Evolutionary conservation across 1,284 basidiomycete genomes (phyloP).

Genomic region (Cutaneotrichosporon cyanovorans): DNA sequence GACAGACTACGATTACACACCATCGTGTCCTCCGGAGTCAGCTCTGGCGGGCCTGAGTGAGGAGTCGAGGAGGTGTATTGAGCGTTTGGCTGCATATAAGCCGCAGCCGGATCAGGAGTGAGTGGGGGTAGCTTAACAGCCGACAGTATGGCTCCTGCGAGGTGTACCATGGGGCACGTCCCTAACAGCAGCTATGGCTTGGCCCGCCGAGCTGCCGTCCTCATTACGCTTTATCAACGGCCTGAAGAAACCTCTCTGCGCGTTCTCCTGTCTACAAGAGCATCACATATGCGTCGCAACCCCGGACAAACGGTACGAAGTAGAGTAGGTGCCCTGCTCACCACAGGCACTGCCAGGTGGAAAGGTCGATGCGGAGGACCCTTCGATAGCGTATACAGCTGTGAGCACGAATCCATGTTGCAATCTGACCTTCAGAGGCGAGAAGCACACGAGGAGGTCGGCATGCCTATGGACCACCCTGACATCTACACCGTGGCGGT

Average conservation of each 20-base stretch:
- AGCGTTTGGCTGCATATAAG: conserved; percentile 10
- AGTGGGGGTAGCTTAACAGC: not conserved
- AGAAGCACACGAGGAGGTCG: conserved; percentile 76
- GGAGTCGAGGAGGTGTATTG: conserved; percentile 24
- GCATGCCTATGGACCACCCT: conserved; percentile 54
- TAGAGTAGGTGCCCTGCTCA: conserved; percentile 1
- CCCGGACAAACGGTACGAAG: conserved; percentile 8
- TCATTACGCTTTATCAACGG: conserved; percentile 67
- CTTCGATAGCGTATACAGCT: conserved; percentile 59
- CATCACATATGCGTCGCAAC: conserved; percentile 57
- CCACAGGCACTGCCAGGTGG: conserved; percentile 66
- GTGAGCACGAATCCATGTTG: conserved; percentile 48
- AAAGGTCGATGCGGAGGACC: conserved; percentile 63
- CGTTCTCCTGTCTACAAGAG: conserved; percentile 74
- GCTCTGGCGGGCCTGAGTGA: conserved; percentile 19
- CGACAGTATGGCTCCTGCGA: too few relatives aligned
- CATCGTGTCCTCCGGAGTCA: not conserved
- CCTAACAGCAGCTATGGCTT: conserved; percentile 29
- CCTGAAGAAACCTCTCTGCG: conserved; percentile 53
- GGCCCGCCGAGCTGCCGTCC: conserved; percentile 56
- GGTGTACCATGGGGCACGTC: not conserved
- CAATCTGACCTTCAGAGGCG: conserved; percentile 51
- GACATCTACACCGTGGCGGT: conserved; percentile 58
- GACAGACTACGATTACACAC: not conserved
- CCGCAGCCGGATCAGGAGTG: conserved; percentile 8